Evolutionary conservation across 1,139 yeast genomes (phyloP).

Genomic region (Kodamaea arcana): DNA sequence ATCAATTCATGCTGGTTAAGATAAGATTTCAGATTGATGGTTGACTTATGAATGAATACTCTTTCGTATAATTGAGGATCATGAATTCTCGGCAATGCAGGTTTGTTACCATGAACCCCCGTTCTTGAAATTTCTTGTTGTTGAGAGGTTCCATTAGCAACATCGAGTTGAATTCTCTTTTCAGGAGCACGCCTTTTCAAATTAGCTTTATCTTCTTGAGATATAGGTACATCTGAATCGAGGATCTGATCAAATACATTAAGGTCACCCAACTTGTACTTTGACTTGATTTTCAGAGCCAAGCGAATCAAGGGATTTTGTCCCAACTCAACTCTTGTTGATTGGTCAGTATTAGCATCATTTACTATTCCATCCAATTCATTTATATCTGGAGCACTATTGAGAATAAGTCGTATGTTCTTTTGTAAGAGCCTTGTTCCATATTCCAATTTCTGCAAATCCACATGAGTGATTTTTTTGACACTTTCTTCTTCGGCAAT

Average conservation of each 20-base stretch:
- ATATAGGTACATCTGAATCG: slow-evolving; percentile 17
- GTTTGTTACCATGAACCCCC: slow-evolving; percentile 26
- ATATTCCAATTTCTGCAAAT: slow-evolving; percentile 39
- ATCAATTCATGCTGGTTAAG: slow-evolving; percentile 55
- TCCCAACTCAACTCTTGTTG: slow-evolving; percentile 45
- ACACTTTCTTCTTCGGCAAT: not conserved
- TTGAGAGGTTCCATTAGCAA: slow-evolving; percentile 5
- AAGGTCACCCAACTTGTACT: slow-evolving; percentile 45
- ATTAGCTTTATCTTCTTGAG: slow-evolving; percentile 10
- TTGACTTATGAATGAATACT: slow-evolving; percentile 81
- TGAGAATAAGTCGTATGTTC: slow-evolving; percentile 47
- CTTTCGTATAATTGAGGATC: slow-evolving; percentile 58
- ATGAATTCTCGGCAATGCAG: slow-evolving; percentile 65
- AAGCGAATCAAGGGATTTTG: slow-evolving; percentile 53
- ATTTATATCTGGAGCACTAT: slow-evolving; percentile 49
- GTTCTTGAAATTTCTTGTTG: slow-evolving; percentile 8
- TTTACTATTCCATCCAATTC: slow-evolving; percentile 32
- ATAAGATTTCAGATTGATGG: slow-evolving; percentile 56
- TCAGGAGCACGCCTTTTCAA: slow-evolving; percentile 5
- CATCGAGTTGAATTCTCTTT: slow-evolving; percentile 8
- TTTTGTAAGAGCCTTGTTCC: slow-evolving; percentile 46
- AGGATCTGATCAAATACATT: slow-evolving; percentile 46
- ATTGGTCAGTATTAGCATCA: slow-evolving; percentile 25
- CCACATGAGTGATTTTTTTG: slow-evolving; percentile 28
- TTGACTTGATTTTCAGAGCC: slow-evolving; percentile 56